Evolutionary conservation across 768 basidiomycete species (phyloP), one percentile per base, ranked within the genome.

Genomic region (Suillus clintonianus): DNA sequence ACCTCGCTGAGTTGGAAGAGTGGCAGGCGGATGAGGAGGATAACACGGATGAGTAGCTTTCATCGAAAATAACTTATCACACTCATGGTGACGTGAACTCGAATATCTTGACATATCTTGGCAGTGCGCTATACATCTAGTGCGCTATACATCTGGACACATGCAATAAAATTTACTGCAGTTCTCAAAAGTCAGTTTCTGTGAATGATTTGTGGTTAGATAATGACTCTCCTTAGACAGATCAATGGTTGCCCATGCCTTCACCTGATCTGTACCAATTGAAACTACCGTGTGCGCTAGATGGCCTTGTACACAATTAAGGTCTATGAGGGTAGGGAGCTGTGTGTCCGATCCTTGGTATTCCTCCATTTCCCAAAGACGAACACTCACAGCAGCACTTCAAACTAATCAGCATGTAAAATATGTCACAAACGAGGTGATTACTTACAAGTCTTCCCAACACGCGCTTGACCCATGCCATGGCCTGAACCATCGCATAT

Each of bases 361-460:
- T 32, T 57, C 62, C 13, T 57, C 54, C 2, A 62, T 41, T 36
- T 62, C n/a, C 62, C 62, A 62, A 17, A 62, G 54, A 5, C 9
- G 34, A 7, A 62, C 55, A 36, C 39, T 7, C 0, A 62, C 55
- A 13, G 36, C 1, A 0, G 11, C 42, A 19, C 62, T 47, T 22
- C 14, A 43, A 24, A 39, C 13, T 7, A 57, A n/a, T n/a, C n/a
- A n/a, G n/a, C n/a, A n/a, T n/a, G n/a, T n/a, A n/a, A n/a, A n/a
- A n/a, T n/a, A n/a, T n/a, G n/a, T 32, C n/a, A 45, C n/a, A 13
- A 56, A 62, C n/a, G n/a, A n/a, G n/a, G n/a, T n/a, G n/a, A 45
- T 5, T 10, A n/a, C 32, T 57, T 62, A 62, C 54, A 62, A 62
- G 17, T n/a, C 24, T n/a, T 62, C 53, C 54, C 54, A 62, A 10